Evolutionary conservation across 1,139 yeast species (phyloP), one percentile per base, ranked within the genome.

Genomic region (Diutina catenulata): DNA sequence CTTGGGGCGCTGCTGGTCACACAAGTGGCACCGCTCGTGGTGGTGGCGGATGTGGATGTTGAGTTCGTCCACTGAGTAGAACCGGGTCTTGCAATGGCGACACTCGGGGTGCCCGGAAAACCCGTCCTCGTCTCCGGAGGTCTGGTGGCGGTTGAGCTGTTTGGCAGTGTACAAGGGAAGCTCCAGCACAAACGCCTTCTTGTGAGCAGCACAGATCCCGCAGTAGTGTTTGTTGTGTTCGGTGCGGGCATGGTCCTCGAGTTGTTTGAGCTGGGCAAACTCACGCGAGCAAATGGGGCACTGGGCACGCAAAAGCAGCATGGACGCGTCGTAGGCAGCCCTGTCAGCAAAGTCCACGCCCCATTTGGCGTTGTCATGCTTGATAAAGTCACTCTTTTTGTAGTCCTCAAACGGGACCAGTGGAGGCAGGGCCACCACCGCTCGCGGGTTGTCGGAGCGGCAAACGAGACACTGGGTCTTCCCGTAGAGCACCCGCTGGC

Each of bases 51-150:
- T 71, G 56, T 91, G 99, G 29, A 78, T 59, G 49, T 74, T 76
- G 48, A 87, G 65, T 53, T 88, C 97, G 52, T 91, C 96, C 39
- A 78, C 87, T 0, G 95, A 86, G 53, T 91, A 91, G 53, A 84
- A 88, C 41, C 94, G 59, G 46, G 64, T 69, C 4, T 71, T 60
- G 57, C 98, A 91, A 55, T 84, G 84, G 46, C 74, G 75, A 65
- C 99, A 91, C 46, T 70, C 68, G 0, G 97, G 96, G 53, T 91
- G 99, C 0, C 97, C 97, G 9, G 60, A 64, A 54, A 88, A 88
- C 3, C 96, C 96, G 15, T 61, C 57, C 36, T 67, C 70, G 42
- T 70, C 76, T 35, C 95, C 96, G 32, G 64, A 68, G 5, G 68
- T 56, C 52, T 80, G 81, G 58, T 91, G 99, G 39, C 62, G 68